Percentiles rank a stretch among this genome's conserved stretches.
Evolutionary conservation across 2,329 filamentous ascomycete genomes (phyloP).

Genomic region (Myriosclerotinia duriaeana): DNA sequence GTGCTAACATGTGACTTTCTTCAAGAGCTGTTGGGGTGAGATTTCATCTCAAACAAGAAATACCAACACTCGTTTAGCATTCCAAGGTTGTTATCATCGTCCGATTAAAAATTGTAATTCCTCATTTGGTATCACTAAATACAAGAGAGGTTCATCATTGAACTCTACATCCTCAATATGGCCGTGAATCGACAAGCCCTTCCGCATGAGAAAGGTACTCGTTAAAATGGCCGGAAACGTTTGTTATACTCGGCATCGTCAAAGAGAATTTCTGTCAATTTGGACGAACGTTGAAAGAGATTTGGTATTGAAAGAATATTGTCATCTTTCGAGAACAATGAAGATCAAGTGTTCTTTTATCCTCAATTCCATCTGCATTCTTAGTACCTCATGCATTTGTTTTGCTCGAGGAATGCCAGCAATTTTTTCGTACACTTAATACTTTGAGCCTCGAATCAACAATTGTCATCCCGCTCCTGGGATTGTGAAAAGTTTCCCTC

Average conservation of each 20-base stretch:
- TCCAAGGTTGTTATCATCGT: background rate
- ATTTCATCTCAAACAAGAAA: background rate
- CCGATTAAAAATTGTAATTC: background rate
- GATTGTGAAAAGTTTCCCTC: background rate
- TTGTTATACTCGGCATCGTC: background rate
- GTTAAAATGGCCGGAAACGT: slow-evolving; percentile 6
- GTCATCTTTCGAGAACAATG: slow-evolving; percentile 4
- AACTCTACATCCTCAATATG: background rate
- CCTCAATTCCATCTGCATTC: background rate
- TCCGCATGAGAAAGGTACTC: background rate
- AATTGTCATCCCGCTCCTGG: background rate
- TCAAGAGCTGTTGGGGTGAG: background rate
- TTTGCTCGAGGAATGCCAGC: background rate
- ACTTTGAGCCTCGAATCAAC: background rate
- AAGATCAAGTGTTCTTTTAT: background rate
- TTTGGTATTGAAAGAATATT: slow-evolving; percentile 8
- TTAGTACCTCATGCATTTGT: background rate
- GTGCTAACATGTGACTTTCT: background rate
- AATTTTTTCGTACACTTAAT: background rate
- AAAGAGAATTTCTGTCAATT: background rate
- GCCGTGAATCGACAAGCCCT: background rate
- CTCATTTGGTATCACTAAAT: background rate
- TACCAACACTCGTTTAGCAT: background rate
- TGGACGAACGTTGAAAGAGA: background rate
- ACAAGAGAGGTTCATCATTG: background rate